Evolutionary conservation across 2,329 filamentous ascomycete genomes (phyloP), one percentile per base, ranked within the genome.

Genomic region (Metarhizium album): DNA sequence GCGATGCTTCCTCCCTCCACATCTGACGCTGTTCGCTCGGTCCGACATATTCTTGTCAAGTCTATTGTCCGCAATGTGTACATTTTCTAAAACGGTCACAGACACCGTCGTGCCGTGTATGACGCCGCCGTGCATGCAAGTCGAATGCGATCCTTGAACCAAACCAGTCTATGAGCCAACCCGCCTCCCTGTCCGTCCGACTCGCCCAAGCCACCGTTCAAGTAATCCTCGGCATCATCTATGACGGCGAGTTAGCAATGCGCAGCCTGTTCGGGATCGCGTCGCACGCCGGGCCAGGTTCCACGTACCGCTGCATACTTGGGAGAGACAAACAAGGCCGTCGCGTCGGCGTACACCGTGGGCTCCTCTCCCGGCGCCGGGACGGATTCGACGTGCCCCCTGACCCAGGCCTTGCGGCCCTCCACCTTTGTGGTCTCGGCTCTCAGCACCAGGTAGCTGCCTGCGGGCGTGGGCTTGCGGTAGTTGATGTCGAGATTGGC

Each of bases 361-460:
- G 83, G 82, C 58, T 76, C 73, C 67, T 83, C 77, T 8, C 80
- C 80, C 33, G 58, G 71, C 72, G 75, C 52, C 7, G 79, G 79
- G 54, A 97, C 69, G 50, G 87, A 84, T 76, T 95, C 90, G 60
- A 97, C 83, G 58, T 81, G 79, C 1, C 89, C 93, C 69, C 87
- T 84, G 1, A 96, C 89, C 89, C 89, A 96, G 13, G 90, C 91
- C 73, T 97, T 97, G 55, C 93, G 78, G 1, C 93, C 91, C 64
- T 97, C 90, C 1, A 91, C 86, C 71, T 86, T 90, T 9, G 80
- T 83, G 20, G 90, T 95, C 64, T 82, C 79, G 3, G 88, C 90
- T 54, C 79, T 77, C 52, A 98, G 70, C 42, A 95, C 87, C 29
- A 94, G 73, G 63, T 86, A 93, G 54, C 79, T 79, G 22, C 81